A percentile compares a stretch with the other conserved stretches of the same genome.
These are phyloP conservation scores for Xylariaceae sp. DNA, from an alignment of 2,329 filamentous ascomycete genomes.

Conservation along the genomic window DNA sequence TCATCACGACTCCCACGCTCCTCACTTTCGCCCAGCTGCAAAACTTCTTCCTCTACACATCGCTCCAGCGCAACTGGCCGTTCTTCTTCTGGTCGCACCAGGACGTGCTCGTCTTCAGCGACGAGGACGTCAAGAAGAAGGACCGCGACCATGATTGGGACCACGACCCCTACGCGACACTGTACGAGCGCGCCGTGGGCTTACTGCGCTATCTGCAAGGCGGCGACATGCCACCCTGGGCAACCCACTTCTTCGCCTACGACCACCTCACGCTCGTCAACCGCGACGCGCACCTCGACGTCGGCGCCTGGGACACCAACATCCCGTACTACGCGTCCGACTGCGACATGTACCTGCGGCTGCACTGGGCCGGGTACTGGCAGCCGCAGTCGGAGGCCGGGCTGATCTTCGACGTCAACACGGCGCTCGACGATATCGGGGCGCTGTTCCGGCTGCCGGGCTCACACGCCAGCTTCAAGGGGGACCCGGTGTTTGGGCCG, in stretches of 20 bases:
- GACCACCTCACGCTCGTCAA: conserved; percentile 48
- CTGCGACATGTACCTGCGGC: conserved; percentile 41
- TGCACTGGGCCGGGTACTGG: conserved; percentile 37
- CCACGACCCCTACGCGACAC: conserved; percentile 29
- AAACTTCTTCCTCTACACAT: conserved; percentile 41
- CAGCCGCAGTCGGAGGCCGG: conserved; percentile 34
- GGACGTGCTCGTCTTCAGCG: conserved; percentile 40
- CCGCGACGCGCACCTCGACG: conserved; percentile 35
- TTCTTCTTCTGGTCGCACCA: conserved; percentile 48
- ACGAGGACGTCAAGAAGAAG: conserved; percentile 34
- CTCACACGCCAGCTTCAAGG: conserved; percentile 27
- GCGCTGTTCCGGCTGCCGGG: conserved; percentile 37
- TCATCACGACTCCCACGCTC: conserved; percentile 42
- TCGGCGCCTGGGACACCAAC: conserved; percentile 45
- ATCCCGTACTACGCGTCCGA: conserved; percentile 45
- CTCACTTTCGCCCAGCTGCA: conserved; percentile 46
- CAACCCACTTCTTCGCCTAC: conserved; percentile 44
- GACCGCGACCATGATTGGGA: conserved; percentile 32
- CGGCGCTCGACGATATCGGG: conserved; percentile 37
- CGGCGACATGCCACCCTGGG: conserved; percentile 37
- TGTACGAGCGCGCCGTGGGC: conserved; percentile 29
- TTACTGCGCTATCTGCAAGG: conserved; percentile 28
- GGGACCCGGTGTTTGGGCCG: conserved; percentile 26
- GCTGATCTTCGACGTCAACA: conserved; percentile 37
- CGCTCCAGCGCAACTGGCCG: conserved; percentile 36